phyloP scores from a whole-genome alignment of 78 protist species.

The Guillardia theta region DNA sequence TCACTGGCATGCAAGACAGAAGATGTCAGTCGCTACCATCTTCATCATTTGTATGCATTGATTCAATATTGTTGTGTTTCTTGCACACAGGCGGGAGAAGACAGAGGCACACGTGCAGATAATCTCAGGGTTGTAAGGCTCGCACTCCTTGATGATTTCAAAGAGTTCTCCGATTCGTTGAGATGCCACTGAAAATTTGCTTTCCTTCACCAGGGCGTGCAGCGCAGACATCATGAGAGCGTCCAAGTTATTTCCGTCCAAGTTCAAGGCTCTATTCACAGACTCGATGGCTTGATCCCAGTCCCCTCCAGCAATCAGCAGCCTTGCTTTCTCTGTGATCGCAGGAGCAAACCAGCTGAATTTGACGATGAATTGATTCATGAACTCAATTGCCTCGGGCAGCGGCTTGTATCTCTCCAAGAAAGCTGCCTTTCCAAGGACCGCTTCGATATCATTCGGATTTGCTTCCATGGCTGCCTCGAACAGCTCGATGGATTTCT shows the following conservation, averaged over 20 bases:
- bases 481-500: neutral
- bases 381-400: neutral
- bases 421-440: neutral
- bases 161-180: neutral
- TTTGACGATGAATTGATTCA: neutral
- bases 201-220: neutral
- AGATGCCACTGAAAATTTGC: neutral
- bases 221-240: neutral
- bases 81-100: no score
- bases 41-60: no score
- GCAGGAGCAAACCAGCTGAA: conserved; percentile 32
- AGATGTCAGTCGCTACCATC: no score
- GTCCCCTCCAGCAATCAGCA: conserved; percentile 52
- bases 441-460: neutral
- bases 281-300: conserved; percentile 47
- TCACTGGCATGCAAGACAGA: no score
- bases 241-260: neutral
- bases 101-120: no score
- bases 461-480: neutral
- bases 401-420: neutral
- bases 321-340: conserved; percentile 44
- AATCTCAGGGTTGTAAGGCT: neutral
- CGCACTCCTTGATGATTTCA: neutral
- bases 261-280: neutral
- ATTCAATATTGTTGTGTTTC: no score